phyloP scores from a whole-genome alignment of 2,329 filamentous ascomycete genomes.

The Cladosporium sphaerospermum region DNA sequence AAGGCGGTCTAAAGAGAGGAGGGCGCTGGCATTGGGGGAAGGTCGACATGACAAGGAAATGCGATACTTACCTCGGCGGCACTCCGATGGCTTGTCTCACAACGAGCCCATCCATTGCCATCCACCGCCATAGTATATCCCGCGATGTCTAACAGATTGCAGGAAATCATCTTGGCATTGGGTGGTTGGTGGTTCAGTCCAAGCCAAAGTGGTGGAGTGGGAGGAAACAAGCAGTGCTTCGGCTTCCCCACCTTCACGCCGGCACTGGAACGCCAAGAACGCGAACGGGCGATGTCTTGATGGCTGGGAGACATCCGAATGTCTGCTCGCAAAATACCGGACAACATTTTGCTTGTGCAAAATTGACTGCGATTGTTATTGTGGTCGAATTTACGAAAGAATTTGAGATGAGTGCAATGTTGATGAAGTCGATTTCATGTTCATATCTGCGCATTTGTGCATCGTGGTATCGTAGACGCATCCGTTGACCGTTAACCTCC shows the following conservation, averaged over 20 bases:
- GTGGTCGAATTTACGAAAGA: too few relatives aligned
- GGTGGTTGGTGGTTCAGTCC: conserved; percentile 2
- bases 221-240: background rate
- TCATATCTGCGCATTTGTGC: background rate
- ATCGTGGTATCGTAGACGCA: background rate
- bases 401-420: too few relatives aligned
- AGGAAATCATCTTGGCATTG: conserved; percentile 3
- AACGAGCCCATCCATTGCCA: background rate
- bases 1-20: too few relatives aligned
- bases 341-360: too few relatives aligned
- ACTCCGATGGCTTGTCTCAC: conserved; percentile 6
- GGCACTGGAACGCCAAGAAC: too few relatives aligned
- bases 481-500: background rate
- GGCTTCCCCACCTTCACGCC: conserved; percentile 3
- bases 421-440: background rate
- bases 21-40: too few relatives aligned
- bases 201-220: background rate
- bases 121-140: background rate
- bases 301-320: too few relatives aligned
- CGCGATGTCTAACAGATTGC: background rate
- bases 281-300: too few relatives aligned
- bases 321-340: too few relatives aligned
- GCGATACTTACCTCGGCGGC: background rate
- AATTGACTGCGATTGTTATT: too few relatives aligned
- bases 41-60: background rate